Evolutionary conservation across 2,329 filamentous ascomycete species (phyloP).

Genomic region (Pseudogymnoascus verrucosus): DNA sequence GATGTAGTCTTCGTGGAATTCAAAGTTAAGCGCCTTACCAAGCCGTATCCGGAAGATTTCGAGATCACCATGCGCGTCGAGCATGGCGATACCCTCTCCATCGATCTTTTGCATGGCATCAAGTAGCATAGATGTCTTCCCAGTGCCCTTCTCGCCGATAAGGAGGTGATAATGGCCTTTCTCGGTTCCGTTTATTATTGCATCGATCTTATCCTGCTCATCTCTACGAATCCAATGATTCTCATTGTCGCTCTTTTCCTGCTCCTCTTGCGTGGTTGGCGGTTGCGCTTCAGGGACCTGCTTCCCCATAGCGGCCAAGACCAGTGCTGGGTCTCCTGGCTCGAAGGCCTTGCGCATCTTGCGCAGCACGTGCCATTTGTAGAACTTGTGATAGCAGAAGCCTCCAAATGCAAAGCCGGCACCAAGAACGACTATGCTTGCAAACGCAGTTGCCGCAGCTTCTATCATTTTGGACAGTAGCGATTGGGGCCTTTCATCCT

Average conservation of each 20-base stretch:
- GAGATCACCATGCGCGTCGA: constrained; percentile 89
- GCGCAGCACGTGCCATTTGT: constrained; percentile 82
- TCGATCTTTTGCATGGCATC: constrained; percentile 92
- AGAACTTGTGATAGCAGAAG: constrained; percentile 71
- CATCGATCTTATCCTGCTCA: constrained; percentile 74
- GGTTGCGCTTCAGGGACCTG: constrained; percentile 37
- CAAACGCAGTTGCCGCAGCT: constrained; percentile 65
- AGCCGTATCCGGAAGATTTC: constrained; percentile 92
- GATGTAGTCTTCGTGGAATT: constrained; percentile 97
- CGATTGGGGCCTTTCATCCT: constrained; percentile 15
- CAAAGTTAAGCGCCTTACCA: constrained; percentile 90
- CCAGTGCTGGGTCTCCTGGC: constrained; percentile 83
- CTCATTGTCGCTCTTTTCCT: constrained; percentile 8
- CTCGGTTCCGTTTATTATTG: constrained; percentile 67
- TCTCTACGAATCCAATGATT: constrained; percentile 74
- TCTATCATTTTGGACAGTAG: constrained; percentile 56
- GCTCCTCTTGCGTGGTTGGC: constrained; percentile 14
- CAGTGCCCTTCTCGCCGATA: constrained; percentile 91
- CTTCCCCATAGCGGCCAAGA: constrained; percentile 61
- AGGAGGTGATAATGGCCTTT: constrained; percentile 84
- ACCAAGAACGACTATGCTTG: constrained; percentile 65
- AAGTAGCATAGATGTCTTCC: constrained; percentile 93
- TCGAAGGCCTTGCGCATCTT: constrained; percentile 92
- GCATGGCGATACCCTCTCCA: constrained; percentile 85
- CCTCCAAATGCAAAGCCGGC: constrained; percentile 57